Base-by-base conservation (phyloP, 192 early-diverging fungal genomes). In the Backusella luteola region DNA sequence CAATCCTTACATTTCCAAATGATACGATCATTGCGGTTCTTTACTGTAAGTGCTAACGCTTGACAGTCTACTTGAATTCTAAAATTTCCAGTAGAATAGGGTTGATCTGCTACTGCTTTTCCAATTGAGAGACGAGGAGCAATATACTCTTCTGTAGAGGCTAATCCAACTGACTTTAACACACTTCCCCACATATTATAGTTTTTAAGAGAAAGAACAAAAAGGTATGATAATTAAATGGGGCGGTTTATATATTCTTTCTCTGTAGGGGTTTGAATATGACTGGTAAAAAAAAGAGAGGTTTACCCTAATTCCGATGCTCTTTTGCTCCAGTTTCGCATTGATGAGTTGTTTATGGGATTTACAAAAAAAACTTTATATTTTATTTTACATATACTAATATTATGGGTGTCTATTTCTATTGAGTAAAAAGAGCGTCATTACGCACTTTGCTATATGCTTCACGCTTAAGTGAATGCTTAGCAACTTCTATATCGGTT, bases 401-500 rank as follows among this genome's bases (percentile, higher is more conserved):
- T 29, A 63, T 63, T 63, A 29, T 21, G 1, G 56, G 8, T 39
- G 3, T 63, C 34, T 41, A 74, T 41, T 59, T 52, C 19, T 79
- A 68, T 36, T 79, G 71, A 44, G 73, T 73, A 38, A 87, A 87
- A 21, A 87, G 63, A 4, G 72, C 35, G 29, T 87, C 84, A 17
- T 79, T 46, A 49, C 84, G 81, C 67, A 81, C 80, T n/a, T 79
- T 80, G 1, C 72, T 67, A 74, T 95, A 96, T 8, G 83, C 86
- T 9, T 85, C 79, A 32, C 95, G 80, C 14, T 81, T 81, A 67
- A 95, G 71, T 5, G 91, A 94, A 32, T 90, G 86, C 41, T 90
- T 82, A 5, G 95, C 94, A 1, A 93, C 93, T 49, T 89, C 77
- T 71, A 98, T 96, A 71, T 99, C 97, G 5, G 85, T 90, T 66